A percentile compares a stretch with the other conserved stretches of the same genome.
Conservation (phyloP, 352 stramenopile genomes). For the Saprolegnia parasitica region DNA sequence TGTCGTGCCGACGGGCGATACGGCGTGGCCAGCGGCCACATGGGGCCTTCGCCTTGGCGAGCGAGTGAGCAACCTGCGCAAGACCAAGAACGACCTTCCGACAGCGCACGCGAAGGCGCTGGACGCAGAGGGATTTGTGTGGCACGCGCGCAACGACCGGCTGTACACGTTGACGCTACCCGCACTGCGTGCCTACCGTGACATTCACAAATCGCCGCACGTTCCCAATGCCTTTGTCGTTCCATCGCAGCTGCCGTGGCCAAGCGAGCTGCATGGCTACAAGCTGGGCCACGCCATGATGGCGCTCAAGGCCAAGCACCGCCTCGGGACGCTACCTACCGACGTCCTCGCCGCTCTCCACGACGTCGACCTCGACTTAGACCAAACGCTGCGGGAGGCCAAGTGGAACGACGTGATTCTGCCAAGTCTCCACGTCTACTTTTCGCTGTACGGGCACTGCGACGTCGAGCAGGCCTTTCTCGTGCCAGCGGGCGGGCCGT, state of each 20-base stretch:
- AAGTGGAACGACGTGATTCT: slow-evolving; percentile 63
- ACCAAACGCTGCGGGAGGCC: slow-evolving; percentile 41
- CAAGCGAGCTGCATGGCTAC: slow-evolving; percentile 45
- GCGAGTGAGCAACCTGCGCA: slow-evolving; percentile 84
- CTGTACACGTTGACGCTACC: slow-evolving; percentile 66
- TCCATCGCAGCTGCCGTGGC: slow-evolving; percentile 48
- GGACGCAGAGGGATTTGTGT: slow-evolving; percentile 90
- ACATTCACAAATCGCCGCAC: slow-evolving; percentile 49
- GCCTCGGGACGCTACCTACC: slow-evolving; percentile 33
- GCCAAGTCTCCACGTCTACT: slow-evolving; percentile 79
- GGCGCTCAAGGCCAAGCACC: slow-evolving; percentile 58
- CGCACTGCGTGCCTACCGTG: slow-evolving; percentile 46
- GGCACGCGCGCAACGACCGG: slow-evolving; percentile 76
- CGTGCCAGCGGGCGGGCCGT: slow-evolving; percentile 65
- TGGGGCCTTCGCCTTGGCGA: slow-evolving; percentile 82
- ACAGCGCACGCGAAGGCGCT: slow-evolving; percentile 63
- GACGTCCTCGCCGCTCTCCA: slow-evolving; percentile 43
- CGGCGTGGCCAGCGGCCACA: slow-evolving; percentile 70
- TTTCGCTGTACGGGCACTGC: slow-evolving; percentile 81
- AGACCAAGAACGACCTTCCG: slow-evolving; percentile 50
- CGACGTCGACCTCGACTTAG: slow-evolving; percentile 58
- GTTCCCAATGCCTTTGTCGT: slow-evolving; percentile 47
- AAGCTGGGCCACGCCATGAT: slow-evolving; percentile 63
- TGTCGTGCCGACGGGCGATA: slow-evolving; percentile 62
- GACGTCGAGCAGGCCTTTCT: slow-evolving; percentile 90